A percentile compares a stretch with the other conserved stretches of the same genome.
Conservation (phyloP, 106 monocot species). For the Chionographis japonica region DNA sequence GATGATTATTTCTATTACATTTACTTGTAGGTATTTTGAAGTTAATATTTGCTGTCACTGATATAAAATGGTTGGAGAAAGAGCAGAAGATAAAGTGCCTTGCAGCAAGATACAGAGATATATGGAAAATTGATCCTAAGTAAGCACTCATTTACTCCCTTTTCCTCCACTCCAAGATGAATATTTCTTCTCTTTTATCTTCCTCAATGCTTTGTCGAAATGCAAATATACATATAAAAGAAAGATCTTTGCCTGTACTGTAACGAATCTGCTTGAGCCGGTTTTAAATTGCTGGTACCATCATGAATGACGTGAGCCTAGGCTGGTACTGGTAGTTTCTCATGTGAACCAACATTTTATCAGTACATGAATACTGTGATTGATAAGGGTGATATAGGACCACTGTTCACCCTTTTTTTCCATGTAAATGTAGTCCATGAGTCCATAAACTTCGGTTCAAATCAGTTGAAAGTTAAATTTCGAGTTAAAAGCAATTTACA, state of each 20-base stretch:
- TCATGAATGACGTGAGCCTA: neutral
- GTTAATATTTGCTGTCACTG: constrained; percentile 42
- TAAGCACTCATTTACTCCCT: constrained; percentile 21
- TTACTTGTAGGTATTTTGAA: constrained; percentile 28
- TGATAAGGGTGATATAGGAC: no score
- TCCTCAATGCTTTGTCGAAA: no score
- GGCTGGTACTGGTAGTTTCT: neutral
- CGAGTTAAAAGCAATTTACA: no score
- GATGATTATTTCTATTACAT: neutral
- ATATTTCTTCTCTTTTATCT: no score
- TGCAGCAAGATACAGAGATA: constrained; percentile 52
- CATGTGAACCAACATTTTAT: neutral
- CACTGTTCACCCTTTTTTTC: no score
- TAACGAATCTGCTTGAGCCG: no score
- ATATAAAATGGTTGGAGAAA: constrained; percentile 44
- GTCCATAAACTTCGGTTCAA: no score
- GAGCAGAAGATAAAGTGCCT: constrained; percentile 61
- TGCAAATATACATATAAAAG: no score
- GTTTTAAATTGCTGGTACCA: neutral
- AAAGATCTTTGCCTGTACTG: no score
- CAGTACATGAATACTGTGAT: neutral
- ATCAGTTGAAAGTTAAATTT: no score
- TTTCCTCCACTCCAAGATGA: neutral
- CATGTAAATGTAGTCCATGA: no score
- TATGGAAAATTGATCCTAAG: constrained; percentile 46